Evolutionary conservation across 1,284 basidiomycete genomes (phyloP).

Genomic region (Trametes pubescens): DNA sequence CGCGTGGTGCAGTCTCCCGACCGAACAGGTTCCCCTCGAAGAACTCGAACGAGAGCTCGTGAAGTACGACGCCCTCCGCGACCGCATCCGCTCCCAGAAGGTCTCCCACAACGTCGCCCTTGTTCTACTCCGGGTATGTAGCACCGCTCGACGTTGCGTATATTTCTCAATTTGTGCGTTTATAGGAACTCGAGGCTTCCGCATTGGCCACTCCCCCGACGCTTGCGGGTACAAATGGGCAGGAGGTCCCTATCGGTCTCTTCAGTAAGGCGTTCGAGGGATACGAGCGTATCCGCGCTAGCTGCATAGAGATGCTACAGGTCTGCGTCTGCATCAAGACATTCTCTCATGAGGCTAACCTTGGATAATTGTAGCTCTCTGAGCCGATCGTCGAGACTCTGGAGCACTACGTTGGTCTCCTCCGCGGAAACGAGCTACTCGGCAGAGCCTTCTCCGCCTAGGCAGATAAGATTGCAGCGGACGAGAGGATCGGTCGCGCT

Average conservation of each 20-base stretch:
- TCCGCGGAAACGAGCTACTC: neutral
- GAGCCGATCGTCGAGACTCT: constrained; percentile 1
- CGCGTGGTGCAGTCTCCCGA: neutral
- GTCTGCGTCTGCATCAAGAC: neutral
- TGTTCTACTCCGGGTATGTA: neutral
- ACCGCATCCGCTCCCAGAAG: neutral
- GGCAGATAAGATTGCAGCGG: too few relatives aligned
- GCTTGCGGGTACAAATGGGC: neutral
- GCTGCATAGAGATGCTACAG: neutral
- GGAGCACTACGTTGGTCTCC: neutral
- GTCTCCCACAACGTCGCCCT: neutral
- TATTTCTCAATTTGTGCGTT: neutral
- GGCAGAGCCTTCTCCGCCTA: neutral
- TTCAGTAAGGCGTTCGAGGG: neutral
- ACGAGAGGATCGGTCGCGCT: too few relatives aligned
- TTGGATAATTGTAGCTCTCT: neutral
- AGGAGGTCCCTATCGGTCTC: neutral
- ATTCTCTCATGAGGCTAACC: neutral
- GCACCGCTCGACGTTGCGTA: neutral
- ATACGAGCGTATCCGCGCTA: neutral
- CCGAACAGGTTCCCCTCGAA: neutral
- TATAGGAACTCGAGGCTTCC: neutral
- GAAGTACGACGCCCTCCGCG: neutral
- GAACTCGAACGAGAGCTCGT: neutral
- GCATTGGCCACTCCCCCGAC: neutral